A percentile compares a stretch with the other conserved stretches of the same genome.
Evolutionary conservation across 2,329 filamentous ascomycete genomes (phyloP).

Genomic region (Pseudomassariella vexata): DNA sequence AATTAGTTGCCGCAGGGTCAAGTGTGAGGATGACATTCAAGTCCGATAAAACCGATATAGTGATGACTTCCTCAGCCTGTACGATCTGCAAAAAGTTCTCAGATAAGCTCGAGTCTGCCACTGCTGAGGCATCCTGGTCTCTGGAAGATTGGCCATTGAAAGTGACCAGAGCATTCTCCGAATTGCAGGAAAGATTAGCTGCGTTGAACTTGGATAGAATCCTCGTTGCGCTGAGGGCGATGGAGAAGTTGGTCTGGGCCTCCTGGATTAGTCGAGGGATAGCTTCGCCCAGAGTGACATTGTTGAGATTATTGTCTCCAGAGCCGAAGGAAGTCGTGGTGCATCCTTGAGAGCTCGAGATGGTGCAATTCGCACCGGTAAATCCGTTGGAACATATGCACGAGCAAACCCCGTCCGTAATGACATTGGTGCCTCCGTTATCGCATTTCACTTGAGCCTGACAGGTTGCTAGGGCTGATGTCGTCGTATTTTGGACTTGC

Average conservation of each 20-base stretch:
- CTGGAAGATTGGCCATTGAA: slow-evolving; percentile 58
- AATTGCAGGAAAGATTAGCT: slow-evolving; percentile 70
- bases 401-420: slow-evolving; percentile 63
- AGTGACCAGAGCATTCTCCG: slow-evolving; percentile 82
- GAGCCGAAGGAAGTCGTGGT: slow-evolving; percentile 42
- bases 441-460: slow-evolving; percentile 57
- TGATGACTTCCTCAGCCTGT: slow-evolving; percentile 20
- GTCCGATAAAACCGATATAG: slow-evolving; percentile 23
- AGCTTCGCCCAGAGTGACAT: slow-evolving; percentile 76
- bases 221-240: slow-evolving; percentile 64
- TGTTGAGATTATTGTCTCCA: slow-evolving; percentile 36
- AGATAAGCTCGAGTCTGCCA: slow-evolving; percentile 17
- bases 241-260: slow-evolving; percentile 63
- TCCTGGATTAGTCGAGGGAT: slow-evolving; percentile 68
- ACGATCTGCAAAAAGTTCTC: too few species aligned
- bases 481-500: slow-evolving; percentile 14
- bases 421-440: slow-evolving; percentile 75
- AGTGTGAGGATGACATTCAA: slow-evolving; percentile 27
- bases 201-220: slow-evolving; percentile 73
- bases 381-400: slow-evolving; percentile 90
- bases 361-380: slow-evolving; percentile 52
- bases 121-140: slow-evolving; percentile 20
- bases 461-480: slow-evolving; percentile 43
- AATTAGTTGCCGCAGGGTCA: slow-evolving; percentile 14
- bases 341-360: slow-evolving; percentile 42